Conservation (phyloP, 1,284 basidiomycete species). For the Fomitiporia mediterranea region DNA sequence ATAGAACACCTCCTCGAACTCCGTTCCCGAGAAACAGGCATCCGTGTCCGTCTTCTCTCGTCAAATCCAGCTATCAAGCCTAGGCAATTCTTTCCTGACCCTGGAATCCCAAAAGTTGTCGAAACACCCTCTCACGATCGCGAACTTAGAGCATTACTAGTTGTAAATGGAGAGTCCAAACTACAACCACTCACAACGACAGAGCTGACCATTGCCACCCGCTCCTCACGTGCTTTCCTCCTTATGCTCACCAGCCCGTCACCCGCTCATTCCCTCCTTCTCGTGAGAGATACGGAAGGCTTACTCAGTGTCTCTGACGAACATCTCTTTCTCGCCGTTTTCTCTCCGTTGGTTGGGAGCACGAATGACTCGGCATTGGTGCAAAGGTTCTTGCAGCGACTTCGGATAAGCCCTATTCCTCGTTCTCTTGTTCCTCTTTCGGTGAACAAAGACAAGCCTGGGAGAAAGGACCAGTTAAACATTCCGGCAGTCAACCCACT, state of each 20-base stretch:
- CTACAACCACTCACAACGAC: too few relatives aligned
- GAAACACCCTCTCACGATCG: too few relatives aligned
- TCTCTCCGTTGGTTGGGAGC: constrained; percentile 27
- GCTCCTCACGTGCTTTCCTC: constrained; percentile 51
- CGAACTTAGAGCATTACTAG: not conserved
- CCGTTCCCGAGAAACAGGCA: constrained; percentile 32
- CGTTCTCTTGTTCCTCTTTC: not conserved
- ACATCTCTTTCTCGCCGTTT: constrained; percentile 36
- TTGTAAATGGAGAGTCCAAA: constrained; percentile 3
- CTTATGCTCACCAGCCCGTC: constrained; percentile 46
- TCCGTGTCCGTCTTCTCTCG: constrained; percentile 38
- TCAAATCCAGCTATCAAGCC: constrained; percentile 18
- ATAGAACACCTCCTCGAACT: constrained; percentile 34
- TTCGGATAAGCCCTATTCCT: constrained; percentile 6
- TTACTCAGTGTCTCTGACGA: constrained; percentile 34
- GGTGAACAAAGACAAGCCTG: too few relatives aligned
- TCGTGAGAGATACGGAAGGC: constrained; percentile 30
- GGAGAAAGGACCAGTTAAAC: not conserved
- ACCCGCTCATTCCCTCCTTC: constrained; percentile 37
- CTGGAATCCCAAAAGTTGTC: not conserved
- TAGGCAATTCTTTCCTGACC: constrained; percentile 7
- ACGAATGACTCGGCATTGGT: not conserved
- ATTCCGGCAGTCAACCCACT: constrained; percentile 2
- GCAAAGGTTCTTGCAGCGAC: not conserved
- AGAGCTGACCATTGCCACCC: constrained; percentile 43